Base-by-base conservation (phyloP, 495 filamentous ascomycete genomes). In the Parmelia sp. region DNA sequence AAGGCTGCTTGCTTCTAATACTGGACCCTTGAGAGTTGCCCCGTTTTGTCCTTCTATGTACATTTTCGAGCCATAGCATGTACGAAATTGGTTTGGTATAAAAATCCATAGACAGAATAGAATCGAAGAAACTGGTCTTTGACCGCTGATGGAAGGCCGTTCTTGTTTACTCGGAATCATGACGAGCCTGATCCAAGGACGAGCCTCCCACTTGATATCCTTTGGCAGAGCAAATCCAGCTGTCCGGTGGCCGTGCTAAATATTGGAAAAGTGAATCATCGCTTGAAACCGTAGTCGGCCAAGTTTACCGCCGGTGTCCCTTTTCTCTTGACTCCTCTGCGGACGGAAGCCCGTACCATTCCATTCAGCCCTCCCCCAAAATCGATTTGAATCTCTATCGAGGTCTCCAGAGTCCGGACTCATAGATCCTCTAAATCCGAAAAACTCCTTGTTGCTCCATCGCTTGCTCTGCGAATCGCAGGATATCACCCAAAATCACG, bases 371-470 rank as follows among this genome's bases (percentile, higher is more conserved):
- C 10, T 12, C 51, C 27, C 12, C 8, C 2, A 33, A 55, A 3
- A n/a, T 33, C 1, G 51, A 27, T 29, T 19, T 33, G 17, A 55
- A 33, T 19, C 21, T 55, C 51, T 31, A 55, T 21, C 15, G 29
- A 55, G 19, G 27, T 33, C 15, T 33, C 49, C 49, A 53, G 27
- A 53, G 25, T 53, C 51, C 51, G 4, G 14, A 55, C 17, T 55
- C 51, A n/a, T 33, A 3, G 29, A 55, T 55, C 19, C 9, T 39
- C 36, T 39, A 4, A 27, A 59, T 51, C 40, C 31, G 9, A 17
- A 4, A 58, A 58, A 64, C 42, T 59, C 57, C 57, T 40, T 3
- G n/a, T 59, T 40, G 57, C 57, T 40, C 56, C 62, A 31, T 40
- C 42, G 33, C 51, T 44, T 29, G 31, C 27, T 57, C 40, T 63